Percentiles rank a stretch among this genome's conserved stretches.
Conservation (phyloP, 805 yeast genomes). For the Ogataea philodendri region DNA sequence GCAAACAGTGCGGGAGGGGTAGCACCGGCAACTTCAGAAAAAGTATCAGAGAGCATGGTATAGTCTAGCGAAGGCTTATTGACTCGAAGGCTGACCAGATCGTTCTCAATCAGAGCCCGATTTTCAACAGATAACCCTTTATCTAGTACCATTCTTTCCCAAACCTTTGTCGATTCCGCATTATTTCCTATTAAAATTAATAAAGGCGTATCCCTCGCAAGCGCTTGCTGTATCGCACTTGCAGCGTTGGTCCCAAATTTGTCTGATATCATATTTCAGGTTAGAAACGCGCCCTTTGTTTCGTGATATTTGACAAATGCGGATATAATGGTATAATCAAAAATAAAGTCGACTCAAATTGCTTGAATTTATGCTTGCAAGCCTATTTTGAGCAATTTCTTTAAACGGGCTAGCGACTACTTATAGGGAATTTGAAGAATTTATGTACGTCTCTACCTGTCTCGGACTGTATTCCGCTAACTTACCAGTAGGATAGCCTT, state of each 20-base stretch:
- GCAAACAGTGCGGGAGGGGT: constrained; percentile 58
- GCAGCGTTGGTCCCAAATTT: constrained; percentile 24
- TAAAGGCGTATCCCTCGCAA: constrained; percentile 36
- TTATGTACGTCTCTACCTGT: too few species aligned
- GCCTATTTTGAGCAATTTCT: too few species aligned
- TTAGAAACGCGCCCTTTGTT: too few species aligned
- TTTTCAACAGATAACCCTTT: constrained; percentile 19
- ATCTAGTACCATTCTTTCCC: constrained; percentile 24
- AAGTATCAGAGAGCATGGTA: constrained; percentile 51
- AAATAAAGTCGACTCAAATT: too few species aligned
- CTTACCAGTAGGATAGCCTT: too few species aligned
- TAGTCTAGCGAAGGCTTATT: constrained; percentile 43
- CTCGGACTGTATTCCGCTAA: too few species aligned
- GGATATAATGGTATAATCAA: too few species aligned
- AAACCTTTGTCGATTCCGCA: constrained; percentile 24
- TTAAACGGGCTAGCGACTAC: too few species aligned
- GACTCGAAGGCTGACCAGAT: constrained; percentile 44
- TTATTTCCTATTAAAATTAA: constrained; percentile 37
- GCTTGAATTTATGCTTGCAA: too few species aligned
- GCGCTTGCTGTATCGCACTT: constrained; percentile 41
- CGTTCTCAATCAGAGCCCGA: constrained; percentile 18
- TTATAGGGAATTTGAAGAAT: too few species aligned
- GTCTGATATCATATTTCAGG: neutral
- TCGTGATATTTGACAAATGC: too few species aligned
- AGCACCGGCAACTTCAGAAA: constrained; percentile 39